Base-by-base conservation (phyloP, 306 rosid genomes). In the Lathyrus oleraceus region DNA sequence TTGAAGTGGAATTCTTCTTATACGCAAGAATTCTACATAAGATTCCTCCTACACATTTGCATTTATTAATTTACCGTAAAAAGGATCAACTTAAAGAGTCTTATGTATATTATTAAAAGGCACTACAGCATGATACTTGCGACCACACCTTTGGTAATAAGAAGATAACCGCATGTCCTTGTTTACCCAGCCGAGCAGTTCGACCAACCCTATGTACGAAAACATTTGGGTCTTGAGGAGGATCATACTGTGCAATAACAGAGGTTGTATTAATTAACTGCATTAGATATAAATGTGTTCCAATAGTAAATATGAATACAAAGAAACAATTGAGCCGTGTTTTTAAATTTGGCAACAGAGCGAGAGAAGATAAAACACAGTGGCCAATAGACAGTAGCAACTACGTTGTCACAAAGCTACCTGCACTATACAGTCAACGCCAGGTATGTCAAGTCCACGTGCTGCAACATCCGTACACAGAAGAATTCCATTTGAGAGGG, bases 381-480 rank as follows among this genome's bases (percentile, higher is more conserved):
- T 4, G 63, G 4, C 47, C 30, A 47, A 56, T 6, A 52, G 42
- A 71, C 7, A 44, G 69, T 65, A 43, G 69, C 77, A 53, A 69
- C 51, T 54, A 61, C 25, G 70, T 45, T 59, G 38, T 67, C 60
- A 78, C 15, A 38, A 65, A 76, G 54, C 81, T 84, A 94, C 97
- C 99, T 91, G 96, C 73, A 94, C 82, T 70, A 94, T 88, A 80
- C 91, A 88, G 86, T 94, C 97, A 63, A 91, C 97, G 28, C 94
- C 99, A 7, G 96, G 95, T 73, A 94, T 94, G 83, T 94, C 97
- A 32, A 94, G 99, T 76, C 99, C 96, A 21, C 96, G 96, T 5
- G 97, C 96, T 23, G 98, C 98, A 84, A 94, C 95, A 84, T 94
- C 98, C 14, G 99, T 94, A 71, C 99, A 94, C 39, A 91, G 81